phyloP scores from a whole-genome alignment of 306 rosid species.

The Vigna mungo region DNA sequence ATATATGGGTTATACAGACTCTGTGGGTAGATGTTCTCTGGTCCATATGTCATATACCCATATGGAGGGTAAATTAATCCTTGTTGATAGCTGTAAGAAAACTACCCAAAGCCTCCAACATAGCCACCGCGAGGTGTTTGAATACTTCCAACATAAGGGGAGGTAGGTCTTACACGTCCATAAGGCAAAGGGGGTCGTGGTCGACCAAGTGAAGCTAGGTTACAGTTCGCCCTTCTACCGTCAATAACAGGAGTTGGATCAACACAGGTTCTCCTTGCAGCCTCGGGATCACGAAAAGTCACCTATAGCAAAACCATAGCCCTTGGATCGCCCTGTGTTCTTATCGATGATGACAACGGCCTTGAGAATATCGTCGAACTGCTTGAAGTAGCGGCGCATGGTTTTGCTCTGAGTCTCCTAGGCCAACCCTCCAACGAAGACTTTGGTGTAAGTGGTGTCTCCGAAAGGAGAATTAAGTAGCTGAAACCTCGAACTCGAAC shows the following conservation, averaged over 20 bases:
- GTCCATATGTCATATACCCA: conserved; percentile 92
- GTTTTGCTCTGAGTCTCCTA: conserved; percentile 97
- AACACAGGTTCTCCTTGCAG: conserved; percentile 91
- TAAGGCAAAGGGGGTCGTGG: conserved; percentile 70
- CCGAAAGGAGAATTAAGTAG: conserved; percentile 82
- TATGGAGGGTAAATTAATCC: conserved; percentile 85
- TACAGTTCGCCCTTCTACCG: conserved; percentile 96
- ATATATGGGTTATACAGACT: conserved; percentile 71
- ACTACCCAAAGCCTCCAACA: conserved; percentile 71
- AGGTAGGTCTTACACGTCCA: conserved; percentile 75
- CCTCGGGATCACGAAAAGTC: conserved; percentile 94
- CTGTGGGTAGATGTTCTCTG: conserved; percentile 82
- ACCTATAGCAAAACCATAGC: conserved; percentile 98
- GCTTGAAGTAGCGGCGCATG: conserved; percentile 83
- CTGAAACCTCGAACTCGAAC: conserved; percentile 85
- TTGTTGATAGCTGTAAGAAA: conserved; percentile 78
- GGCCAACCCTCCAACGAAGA: conserved; percentile 95
- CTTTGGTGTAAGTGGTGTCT: conserved; percentile 46
- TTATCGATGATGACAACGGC: conserved; percentile 92
- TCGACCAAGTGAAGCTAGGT: conserved; percentile 90
- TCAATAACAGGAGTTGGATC: conserved; percentile 91
- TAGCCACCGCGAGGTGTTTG: conserved; percentile 75
- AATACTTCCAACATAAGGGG: conserved; percentile 66
- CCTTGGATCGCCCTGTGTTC: conserved; percentile 95
- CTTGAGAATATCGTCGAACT: conserved; percentile 89